Conservation (phyloP, 768 basidiomycete genomes). For the Leucosporidium creatinivorum region DNA sequence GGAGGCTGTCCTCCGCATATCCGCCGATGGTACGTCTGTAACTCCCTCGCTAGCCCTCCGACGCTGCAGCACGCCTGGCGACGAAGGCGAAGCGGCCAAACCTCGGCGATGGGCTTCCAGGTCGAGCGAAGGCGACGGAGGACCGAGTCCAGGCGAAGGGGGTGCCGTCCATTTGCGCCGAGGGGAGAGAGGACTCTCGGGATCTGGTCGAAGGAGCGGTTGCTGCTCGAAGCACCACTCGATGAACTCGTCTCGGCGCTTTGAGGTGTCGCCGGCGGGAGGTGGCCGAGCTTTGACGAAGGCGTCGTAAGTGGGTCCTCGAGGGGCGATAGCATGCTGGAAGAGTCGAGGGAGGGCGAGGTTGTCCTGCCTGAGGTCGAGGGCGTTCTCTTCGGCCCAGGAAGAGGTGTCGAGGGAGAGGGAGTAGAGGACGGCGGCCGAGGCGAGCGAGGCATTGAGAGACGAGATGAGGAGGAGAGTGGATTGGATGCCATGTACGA, state of each 20-base stretch:
- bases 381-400: constrained; percentile 12
- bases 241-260: constrained; percentile 14
- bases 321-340: constrained; percentile 16
- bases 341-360: constrained; percentile 25
- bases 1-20: neutral
- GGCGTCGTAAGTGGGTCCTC: constrained; percentile 8
- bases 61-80: too few relatives aligned
- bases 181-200: neutral
- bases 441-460: constrained; percentile 7
- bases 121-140: neutral
- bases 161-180: neutral
- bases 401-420: neutral
- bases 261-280: neutral
- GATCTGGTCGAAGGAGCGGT: neutral
- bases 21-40: too few relatives aligned
- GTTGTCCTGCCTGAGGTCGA: constrained; percentile 1
- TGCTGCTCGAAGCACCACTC: constrained; percentile 14
- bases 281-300: constrained; percentile 1
- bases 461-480: neutral
- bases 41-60: too few relatives aligned
- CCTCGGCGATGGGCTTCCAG: too few relatives aligned
- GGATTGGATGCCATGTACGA: constrained; percentile 11
- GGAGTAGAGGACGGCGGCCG: constrained; percentile 12
- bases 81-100: too few relatives aligned
- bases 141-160: neutral